Conservation (phyloP, 1,139 yeast species). For the Torulaspora globosa region DNA sequence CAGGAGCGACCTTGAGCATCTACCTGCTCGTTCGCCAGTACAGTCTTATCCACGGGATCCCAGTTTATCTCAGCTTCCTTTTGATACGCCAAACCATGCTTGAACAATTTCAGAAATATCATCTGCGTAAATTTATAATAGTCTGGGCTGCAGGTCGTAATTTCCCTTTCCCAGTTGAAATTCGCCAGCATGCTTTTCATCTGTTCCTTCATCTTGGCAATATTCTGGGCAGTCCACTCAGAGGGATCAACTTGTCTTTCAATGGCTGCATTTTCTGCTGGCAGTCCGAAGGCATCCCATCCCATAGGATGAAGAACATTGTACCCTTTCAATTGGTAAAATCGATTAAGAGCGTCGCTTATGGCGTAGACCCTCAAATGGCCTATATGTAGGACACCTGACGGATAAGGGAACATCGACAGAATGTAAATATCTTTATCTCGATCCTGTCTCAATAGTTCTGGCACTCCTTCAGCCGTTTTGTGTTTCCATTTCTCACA, state of each 20-base stretch:
- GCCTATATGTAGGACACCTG: slow-evolving; percentile 89
- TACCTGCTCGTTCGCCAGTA: slow-evolving; percentile 93
- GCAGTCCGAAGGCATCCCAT: slow-evolving; percentile 98
- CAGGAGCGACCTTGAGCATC: slow-evolving; percentile 87
- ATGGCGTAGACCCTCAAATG: slow-evolving; percentile 90
- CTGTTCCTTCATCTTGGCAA: slow-evolving; percentile 77
- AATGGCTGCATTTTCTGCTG: slow-evolving; percentile 97
- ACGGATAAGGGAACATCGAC: slow-evolving; percentile 95
- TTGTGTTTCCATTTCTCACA: slow-evolving; percentile 32
- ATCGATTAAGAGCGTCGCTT: slow-evolving; percentile 78
- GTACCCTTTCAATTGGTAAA: slow-evolving; percentile 68
- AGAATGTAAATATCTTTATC: slow-evolving; percentile 47
- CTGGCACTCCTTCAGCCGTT: slow-evolving; percentile 23
- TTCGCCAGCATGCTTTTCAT: slow-evolving; percentile 74
- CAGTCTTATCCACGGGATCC: slow-evolving; percentile 96
- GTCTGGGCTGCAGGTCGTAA: slow-evolving; percentile 82
- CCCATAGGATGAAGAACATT: slow-evolving; percentile 95
- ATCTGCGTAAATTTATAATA: slow-evolving; percentile 92
- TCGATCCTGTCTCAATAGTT: slow-evolving; percentile 2
- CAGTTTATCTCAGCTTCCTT: slow-evolving; percentile 88
- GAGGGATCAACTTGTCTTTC: slow-evolving; percentile 77
- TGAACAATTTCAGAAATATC: slow-evolving; percentile 65
- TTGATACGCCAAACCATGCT: slow-evolving; percentile 78
- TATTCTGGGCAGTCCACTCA: slow-evolving; percentile 76
- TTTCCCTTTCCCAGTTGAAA: slow-evolving; percentile 91